Evolutionary conservation across 2,329 filamentous ascomycete species (phyloP), one percentile per base, ranked within the genome.

Genomic region (Beauveria varroae): DNA sequence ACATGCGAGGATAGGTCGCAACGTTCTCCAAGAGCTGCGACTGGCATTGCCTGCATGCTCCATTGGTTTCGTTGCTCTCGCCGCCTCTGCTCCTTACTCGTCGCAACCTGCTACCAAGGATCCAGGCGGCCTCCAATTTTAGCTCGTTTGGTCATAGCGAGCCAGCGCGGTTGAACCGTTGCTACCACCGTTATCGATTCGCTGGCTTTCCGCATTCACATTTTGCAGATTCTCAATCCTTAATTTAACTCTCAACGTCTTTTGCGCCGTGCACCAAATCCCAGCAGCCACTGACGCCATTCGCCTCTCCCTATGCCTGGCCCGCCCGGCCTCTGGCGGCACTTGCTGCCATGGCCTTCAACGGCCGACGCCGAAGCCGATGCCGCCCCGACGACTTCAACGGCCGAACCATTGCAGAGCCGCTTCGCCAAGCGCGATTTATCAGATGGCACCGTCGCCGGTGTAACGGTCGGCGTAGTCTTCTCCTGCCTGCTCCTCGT

Each of bases 361-460:
- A 14, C 52, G 12, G 41, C 40, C 18, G 41, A 46, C 20, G 50
- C 53, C 53, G 40, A 54, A 22, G 18, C 51, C 20, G 52, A 51
- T 26, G 37, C 46, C 53, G 46, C 53, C 43, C 18, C 59, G 26
- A 20, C 26, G 40, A 47, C 26, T 20, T 22, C 40, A n/a, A 44
- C 24, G 20, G 3, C 34, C 41, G 30, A 30, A 37, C 20, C 28
- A 50, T 51, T 53, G 20, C 53, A 7, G 10, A 16, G 20, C 37
- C 34, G 8, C 44, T 40, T 58, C 55, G 7, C 49, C 49, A 62
- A n/a, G 50, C 61, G 61, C 14, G 51, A 68, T 40, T 62, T 76
- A 58, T 66, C 67, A 57, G 65, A 73, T 64, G 74, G 74, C 46
- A 70, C 70, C 53, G 70, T 76, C 54, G 75, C 74, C 2, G 75